Percentiles rank a stretch among this genome's conserved stretches.
Conservation (phyloP, 2,329 filamentous ascomycete species). For the Fusarium duplospermum region DNA sequence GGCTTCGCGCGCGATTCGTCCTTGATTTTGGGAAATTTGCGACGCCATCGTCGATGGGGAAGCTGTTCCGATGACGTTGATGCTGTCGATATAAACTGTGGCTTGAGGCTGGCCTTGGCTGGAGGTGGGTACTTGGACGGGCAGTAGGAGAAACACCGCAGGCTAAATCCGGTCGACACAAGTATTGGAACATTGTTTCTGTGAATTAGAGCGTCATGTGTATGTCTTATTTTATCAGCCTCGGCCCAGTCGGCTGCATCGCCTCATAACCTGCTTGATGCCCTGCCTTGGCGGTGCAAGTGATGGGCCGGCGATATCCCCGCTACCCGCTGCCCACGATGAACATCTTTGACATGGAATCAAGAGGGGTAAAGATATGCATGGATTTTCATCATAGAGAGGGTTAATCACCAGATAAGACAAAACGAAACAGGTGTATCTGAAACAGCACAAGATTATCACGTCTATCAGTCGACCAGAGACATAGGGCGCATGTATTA, state of each 20-base stretch:
- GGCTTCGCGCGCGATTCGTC: constrained; percentile 19
- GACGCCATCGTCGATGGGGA: constrained; percentile 31
- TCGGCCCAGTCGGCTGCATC: not conserved
- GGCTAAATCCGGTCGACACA: not conserved
- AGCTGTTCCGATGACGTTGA: constrained; percentile 33
- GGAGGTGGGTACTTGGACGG: constrained; percentile 13
- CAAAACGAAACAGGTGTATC: constrained; percentile 5
- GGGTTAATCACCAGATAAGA: constrained; percentile 3
- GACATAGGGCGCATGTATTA: not conserved
- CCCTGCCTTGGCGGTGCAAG: not conserved
- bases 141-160: not conserved
- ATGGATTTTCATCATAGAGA: constrained; percentile 8
- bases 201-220: not conserved
- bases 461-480: not conserved
- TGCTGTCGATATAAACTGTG: constrained; percentile 10
- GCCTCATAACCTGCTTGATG: not conserved
- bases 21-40: constrained; percentile 36
- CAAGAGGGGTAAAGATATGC: not conserved
- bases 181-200: not conserved
- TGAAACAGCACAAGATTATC: constrained; percentile 2
- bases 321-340: not conserved
- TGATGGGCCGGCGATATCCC: not conserved
- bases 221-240: not conserved
- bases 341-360: constrained; percentile 1
- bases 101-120: constrained; percentile 30